phyloP scores from a whole-genome alignment of 345 rosid genomes.

The Mercurialis annua region DNA sequence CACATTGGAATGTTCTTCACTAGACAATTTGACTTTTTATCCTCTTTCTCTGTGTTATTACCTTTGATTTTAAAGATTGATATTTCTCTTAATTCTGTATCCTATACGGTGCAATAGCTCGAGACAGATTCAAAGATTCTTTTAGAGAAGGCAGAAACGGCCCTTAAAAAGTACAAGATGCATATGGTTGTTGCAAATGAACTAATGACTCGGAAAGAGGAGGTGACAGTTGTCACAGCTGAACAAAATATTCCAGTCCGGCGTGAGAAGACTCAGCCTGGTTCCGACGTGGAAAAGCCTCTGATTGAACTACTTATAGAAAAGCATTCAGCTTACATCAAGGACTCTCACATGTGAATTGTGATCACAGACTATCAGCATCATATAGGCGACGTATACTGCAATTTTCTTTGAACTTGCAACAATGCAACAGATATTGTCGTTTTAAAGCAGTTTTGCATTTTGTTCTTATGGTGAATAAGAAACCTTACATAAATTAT shows the following conservation, averaged over 20 bases:
- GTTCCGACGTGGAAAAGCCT: conserved; percentile 73
- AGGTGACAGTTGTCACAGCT: conserved; percentile 54
- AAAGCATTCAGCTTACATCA: conserved; percentile 51
- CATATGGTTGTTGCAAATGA: conserved; percentile 87
- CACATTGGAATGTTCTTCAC: background rate
- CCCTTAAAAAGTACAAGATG: conserved; percentile 63
- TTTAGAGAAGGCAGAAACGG: conserved; percentile 67
- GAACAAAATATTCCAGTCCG: conserved; percentile 48
- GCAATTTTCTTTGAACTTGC: background rate
- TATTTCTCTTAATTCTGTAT: background rate
- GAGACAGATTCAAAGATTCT: conserved; percentile 84
- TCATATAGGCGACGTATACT: background rate
- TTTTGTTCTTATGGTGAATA: background rate
- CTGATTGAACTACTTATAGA: conserved; percentile 56
- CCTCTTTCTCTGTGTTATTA: background rate
- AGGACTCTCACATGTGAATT: conserved; percentile 34
- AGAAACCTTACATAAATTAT: background rate
- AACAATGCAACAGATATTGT: too few relatives aligned
- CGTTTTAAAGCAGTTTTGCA: background rate
- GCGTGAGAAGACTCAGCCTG: conserved; percentile 46
- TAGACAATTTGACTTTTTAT: background rate
- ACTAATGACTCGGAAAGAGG: conserved; percentile 71
- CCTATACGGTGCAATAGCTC: conserved; percentile 44
- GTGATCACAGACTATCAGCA: background rate
- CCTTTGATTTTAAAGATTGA: background rate